Base-by-base conservation (phyloP, 495 filamentous ascomycete genomes). In the Penicillium goetzii region DNA sequence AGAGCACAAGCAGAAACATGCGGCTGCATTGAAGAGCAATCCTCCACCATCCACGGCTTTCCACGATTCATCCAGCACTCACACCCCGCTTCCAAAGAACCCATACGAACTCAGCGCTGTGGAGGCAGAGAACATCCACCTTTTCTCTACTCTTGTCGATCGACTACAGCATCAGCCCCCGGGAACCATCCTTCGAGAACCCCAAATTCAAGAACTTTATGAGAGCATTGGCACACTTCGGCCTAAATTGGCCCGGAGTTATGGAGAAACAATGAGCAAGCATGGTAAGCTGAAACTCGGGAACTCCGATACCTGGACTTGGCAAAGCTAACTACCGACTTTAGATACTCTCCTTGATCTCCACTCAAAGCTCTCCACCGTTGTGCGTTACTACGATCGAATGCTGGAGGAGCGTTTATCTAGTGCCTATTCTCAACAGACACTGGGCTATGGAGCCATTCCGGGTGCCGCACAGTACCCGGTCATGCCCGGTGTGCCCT, bases 201-300 rank as follows among this genome's bases (percentile, higher is more conserved):
- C 95, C 7, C 94, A 97, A 69, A 99, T 99, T 45, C 95, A 99
- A 72, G 95, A 99, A 76, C 81, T 99, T 9, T 99, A 99, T 72
- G 96, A 98, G 63, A 95, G 93, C 71, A 97, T 99, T 67, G 93
- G 96, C 14, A 79, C 91, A 4, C 81, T 99, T 61, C 87, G 95
- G 53, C 95, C 95, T 2, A 99, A 99, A 76, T 80, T 99, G 57
- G 96, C 96, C 17, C 86, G 95, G 58, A 97, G 94, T 9, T 98
- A 97, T 77, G 95, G 95, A 40, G 95, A 99, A 78, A 98, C 95
- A 1, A 98, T 98, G 95, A 98, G 94, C 84, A 99, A 98, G 76
- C 95, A 98, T 74, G 94, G 93, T 92, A 81, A 72, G 87, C 81
- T 33, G 25, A 21, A 41, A 28, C 63, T 60, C 3, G 1, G 3